Evolutionary conservation across 495 filamentous ascomycete species (phyloP), one percentile per base, ranked within the genome.

Genomic region (Penicillium tannophilum): DNA sequence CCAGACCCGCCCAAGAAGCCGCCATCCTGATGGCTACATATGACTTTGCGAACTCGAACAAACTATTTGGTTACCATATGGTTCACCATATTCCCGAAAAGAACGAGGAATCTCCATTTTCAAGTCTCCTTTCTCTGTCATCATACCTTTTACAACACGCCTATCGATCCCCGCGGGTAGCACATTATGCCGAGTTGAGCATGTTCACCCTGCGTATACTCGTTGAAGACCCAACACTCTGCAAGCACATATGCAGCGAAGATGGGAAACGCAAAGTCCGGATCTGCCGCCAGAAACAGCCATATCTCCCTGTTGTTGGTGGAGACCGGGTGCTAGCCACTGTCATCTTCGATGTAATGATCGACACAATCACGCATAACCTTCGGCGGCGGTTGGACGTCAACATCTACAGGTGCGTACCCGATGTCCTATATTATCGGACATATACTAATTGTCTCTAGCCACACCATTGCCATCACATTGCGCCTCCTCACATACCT

Each of bases 71-170:
- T 73, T 88, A 88, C 65, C 93, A 89, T 63, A 72, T 98, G 36
- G 84, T 96, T 51, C 84, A 86, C 11, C 70, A 85, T 23, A 64
- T 76, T 6, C 65, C 84, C 1, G 82, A 86, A 33, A 80, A 83
- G 33, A 83, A 80, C 39, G 79, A 87, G 47, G 86, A 95, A 64
- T 79, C 88, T 2, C 90, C 94, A 0, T 88, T 98, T 56, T 84
- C 87, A 17, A 82, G 83, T 61, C 95, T 94, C 71, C 78, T 98
- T 42, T 98, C 95, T 0, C 73, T 97, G 23, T 90, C 90, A 6
- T 97, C 93, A 4, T 98, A 98, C 71, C 81, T 98, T 26, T 81
- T 96, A 30, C 93, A 96, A 59, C 94, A 98, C 69, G 92, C 94
- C 3, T 90, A 97, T 69, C 86, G 93, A 9, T 94, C 93, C 6